A percentile compares a stretch with the other conserved stretches of the same genome.
Conservation (phyloP, 768 basidiomycete species). For the Solioccasus polychromus region DNA sequence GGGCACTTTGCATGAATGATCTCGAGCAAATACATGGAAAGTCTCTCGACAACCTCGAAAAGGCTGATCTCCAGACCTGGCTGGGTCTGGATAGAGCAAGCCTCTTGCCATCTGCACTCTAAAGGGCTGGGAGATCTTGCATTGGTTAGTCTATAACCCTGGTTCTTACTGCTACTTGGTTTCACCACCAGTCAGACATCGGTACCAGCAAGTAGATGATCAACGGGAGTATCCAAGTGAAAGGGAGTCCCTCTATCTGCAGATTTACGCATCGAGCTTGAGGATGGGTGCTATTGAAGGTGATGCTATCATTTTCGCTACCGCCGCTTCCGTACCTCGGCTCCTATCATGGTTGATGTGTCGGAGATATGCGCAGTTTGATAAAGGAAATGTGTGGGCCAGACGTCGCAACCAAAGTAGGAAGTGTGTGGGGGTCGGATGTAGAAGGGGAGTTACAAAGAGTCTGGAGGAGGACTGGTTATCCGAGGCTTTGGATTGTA, state of each 20-base stretch:
- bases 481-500: constrained; percentile 36
- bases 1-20: not conserved
- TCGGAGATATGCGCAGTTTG: constrained; percentile 41
- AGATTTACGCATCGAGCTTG: constrained; percentile 30
- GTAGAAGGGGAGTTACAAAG: constrained; percentile 60
- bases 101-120: constrained; percentile 26
- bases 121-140: constrained; percentile 37
- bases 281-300: constrained; percentile 24
- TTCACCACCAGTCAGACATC: constrained; percentile 21
- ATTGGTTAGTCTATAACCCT: constrained; percentile 31
- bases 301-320: constrained; percentile 34
- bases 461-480: constrained; percentile 29
- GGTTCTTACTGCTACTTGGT: not conserved
- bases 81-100: constrained; percentile 40
- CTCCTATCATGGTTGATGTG: too few species aligned
- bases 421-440: constrained; percentile 64
- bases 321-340: too few species aligned
- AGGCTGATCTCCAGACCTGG: constrained; percentile 37
- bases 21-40: constrained; percentile 26
- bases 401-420: constrained; percentile 42
- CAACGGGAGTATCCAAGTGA: constrained; percentile 51
- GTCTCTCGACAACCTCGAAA: constrained; percentile 35
- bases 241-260: constrained; percentile 34
- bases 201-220: constrained; percentile 46
- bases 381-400: constrained; percentile 46